phyloP scores from a whole-genome alignment of 805 yeast genomes.

The Wickerhamiella alocasiicola region DNA sequence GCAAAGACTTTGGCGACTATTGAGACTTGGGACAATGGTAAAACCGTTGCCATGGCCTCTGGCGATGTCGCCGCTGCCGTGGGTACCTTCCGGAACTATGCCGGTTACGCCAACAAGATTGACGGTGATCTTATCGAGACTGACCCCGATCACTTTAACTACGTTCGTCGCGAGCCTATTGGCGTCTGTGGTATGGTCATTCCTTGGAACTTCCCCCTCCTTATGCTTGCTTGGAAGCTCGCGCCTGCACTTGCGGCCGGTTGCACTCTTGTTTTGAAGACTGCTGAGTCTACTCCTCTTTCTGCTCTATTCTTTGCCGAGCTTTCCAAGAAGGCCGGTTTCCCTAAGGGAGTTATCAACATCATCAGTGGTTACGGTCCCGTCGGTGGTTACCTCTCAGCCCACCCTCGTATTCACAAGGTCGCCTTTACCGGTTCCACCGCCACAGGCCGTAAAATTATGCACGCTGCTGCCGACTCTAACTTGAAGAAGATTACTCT shows the following conservation, averaged over 20 bases:
- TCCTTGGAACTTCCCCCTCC: slow-evolving; percentile 94
- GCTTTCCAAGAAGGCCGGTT: slow-evolving; percentile 66
- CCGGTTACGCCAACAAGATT: slow-evolving; percentile 85
- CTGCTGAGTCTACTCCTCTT: slow-evolving; percentile 87
- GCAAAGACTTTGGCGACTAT: slow-evolving; percentile 62
- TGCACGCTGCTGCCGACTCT: slow-evolving; percentile 67
- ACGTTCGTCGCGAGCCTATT: slow-evolving; percentile 76
- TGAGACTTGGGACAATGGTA: slow-evolving; percentile 85
- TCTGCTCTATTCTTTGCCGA: slow-evolving; percentile 68
- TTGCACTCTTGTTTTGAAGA: slow-evolving; percentile 74
- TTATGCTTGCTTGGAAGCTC: slow-evolving; percentile 90
- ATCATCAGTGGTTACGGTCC: slow-evolving; percentile 79
- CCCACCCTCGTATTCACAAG: slow-evolving; percentile 73
- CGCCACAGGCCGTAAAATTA: slow-evolving; percentile 72
- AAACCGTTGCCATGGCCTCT: slow-evolving; percentile 51
- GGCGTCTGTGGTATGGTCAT: slow-evolving; percentile 95
- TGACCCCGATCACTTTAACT: slow-evolving; percentile 58
- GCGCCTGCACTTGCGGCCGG: slow-evolving; percentile 91
- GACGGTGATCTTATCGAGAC: slow-evolving; percentile 67
- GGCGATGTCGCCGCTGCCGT: slow-evolving; percentile 66
- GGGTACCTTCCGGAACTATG: slow-evolving; percentile 66
- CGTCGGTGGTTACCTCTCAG: slow-evolving; percentile 66
- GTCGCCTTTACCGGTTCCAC: slow-evolving; percentile 95
- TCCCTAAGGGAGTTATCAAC: slow-evolving; percentile 86
- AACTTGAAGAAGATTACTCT: slow-evolving; percentile 82